Percentiles rank a stretch among this genome's conserved stretches.
Conservation (phyloP, 768 basidiomycete species). For the Lactarius pseudohatsudake region DNA sequence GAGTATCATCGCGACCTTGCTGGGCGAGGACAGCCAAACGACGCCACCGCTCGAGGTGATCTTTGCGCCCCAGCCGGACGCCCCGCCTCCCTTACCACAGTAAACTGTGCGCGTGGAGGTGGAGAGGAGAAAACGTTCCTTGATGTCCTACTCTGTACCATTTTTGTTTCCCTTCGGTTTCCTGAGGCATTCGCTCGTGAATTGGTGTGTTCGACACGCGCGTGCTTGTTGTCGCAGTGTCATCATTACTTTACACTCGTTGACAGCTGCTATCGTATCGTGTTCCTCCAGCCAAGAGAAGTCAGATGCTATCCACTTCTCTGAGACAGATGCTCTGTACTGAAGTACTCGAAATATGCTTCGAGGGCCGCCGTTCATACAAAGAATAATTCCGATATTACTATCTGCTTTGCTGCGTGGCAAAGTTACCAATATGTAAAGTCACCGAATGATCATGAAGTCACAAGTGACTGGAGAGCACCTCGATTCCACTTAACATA, state of each 20-base stretch:
- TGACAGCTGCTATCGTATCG: not conserved
- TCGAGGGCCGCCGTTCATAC: not conserved
- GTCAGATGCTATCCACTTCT: not conserved
- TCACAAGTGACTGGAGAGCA: no score
- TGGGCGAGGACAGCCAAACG: conserved; percentile 81
- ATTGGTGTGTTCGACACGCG: not conserved
- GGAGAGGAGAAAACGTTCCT: conserved; percentile 9
- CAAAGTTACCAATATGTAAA: no score
- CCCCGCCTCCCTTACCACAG: conserved; percentile 71
- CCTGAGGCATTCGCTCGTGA: not conserved
- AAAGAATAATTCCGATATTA: not conserved
- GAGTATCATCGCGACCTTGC: conserved; percentile 82
- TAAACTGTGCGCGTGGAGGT: conserved; percentile 18
- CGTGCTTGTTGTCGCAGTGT: not conserved
- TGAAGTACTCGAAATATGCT: not conserved
- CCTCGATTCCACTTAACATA: no score
- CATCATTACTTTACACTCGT: not conserved
- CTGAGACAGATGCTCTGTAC: not conserved
- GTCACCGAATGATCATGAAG: no score
- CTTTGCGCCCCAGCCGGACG: conserved; percentile 82
- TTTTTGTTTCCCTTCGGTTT: not conserved
- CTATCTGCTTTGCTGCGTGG: no score
- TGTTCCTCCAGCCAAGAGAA: not conserved
- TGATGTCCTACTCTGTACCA: not conserved
- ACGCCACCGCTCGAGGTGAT: conserved; percentile 80